A percentile compares a stretch with the other conserved stretches of the same genome.
Conservation (phyloP, 2,329 filamentous ascomycete species). For the Macrophomina tecta region DNA sequence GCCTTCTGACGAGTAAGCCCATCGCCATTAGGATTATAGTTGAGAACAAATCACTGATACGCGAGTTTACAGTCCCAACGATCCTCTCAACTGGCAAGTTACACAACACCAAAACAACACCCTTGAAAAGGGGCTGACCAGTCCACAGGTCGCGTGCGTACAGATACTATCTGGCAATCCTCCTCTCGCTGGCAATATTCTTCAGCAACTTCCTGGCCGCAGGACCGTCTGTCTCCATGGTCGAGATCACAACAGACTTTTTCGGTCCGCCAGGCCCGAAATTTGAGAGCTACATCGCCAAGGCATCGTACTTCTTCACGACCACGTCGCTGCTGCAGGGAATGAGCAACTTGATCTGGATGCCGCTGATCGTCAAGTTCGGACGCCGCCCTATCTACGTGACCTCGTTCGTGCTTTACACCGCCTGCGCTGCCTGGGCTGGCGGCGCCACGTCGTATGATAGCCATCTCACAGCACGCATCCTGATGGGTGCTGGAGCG, state of each 20-base stretch:
- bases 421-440: slow-evolving; percentile 33
- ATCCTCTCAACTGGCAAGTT: slow-evolving; percentile 61
- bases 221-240: slow-evolving; percentile 60
- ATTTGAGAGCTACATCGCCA: slow-evolving; percentile 47
- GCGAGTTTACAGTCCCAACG: slow-evolving; percentile 47
- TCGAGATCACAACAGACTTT: slow-evolving; percentile 50
- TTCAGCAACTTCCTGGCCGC: slow-evolving; percentile 64
- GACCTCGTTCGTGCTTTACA: slow-evolving; percentile 34
- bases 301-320: slow-evolving; percentile 61
- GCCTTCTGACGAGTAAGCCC: slow-evolving; percentile 43
- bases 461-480: slow-evolving; percentile 51
- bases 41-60: slow-evolving; percentile 40
- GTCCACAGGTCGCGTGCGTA: slow-evolving; percentile 45
- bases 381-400: slow-evolving; percentile 45
- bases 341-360: slow-evolving; percentile 45
- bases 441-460: slow-evolving; percentile 32
- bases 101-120: not conserved
- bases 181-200: slow-evolving; percentile 61
- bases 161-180: slow-evolving; percentile 57
- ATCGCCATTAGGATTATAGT: not conserved
- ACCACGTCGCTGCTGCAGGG: slow-evolving; percentile 58
- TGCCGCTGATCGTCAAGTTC: slow-evolving; percentile 47
- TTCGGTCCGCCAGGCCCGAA: slow-evolving; percentile 48
- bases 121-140: not conserved
- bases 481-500: slow-evolving; percentile 60